A percentile compares a stretch with the other conserved stretches of the same genome.
Conservation (phyloP, 2,329 filamentous ascomycete genomes). For the Epichloe glyceriae region DNA sequence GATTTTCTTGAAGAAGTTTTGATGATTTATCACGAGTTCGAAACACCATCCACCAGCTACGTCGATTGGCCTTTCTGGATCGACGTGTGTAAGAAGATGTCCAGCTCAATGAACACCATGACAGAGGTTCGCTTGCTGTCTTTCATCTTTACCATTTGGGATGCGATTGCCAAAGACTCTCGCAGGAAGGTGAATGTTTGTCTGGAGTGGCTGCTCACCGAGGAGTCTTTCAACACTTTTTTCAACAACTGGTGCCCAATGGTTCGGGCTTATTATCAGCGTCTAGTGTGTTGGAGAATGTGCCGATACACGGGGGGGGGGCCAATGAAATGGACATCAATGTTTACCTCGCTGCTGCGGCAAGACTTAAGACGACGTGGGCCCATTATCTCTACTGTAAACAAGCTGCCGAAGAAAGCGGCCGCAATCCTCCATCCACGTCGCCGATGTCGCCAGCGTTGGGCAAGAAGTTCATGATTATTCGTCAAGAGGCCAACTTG, state of each 20-base stretch:
- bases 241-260: conserved; percentile 96
- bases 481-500: conserved; percentile 56
- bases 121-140: conserved; percentile 77
- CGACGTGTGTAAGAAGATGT: conserved; percentile 63
- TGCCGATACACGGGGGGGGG: conserved; percentile 59
- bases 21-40: conserved; percentile 41
- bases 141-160: conserved; percentile 72
- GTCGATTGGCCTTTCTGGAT: conserved; percentile 81
- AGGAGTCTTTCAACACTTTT: conserved; percentile 62
- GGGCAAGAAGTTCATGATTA: conserved; percentile 75
- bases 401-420: conserved; percentile 45
- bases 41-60: conserved; percentile 32
- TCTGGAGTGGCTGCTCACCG: conserved; percentile 60
- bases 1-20: conserved; percentile 80
- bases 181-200: conserved; percentile 58
- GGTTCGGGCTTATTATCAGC: conserved; percentile 88
- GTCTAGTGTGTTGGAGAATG: conserved; percentile 78
- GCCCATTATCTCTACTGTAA: conserved; percentile 67
- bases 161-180: conserved; percentile 51
- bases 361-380: conserved; percentile 61
- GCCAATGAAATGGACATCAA: conserved; percentile 52
- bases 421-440: conserved; percentile 52
- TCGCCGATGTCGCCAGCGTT: conserved; percentile 76
- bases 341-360: conserved; percentile 55
- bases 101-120: conserved; percentile 75